Percentiles rank a stretch among this genome's conserved stretches.
phyloP scores from a whole-genome alignment of 1,284 basidiomycete genomes.

The Ustanciosporium gigantosporum region DNA sequence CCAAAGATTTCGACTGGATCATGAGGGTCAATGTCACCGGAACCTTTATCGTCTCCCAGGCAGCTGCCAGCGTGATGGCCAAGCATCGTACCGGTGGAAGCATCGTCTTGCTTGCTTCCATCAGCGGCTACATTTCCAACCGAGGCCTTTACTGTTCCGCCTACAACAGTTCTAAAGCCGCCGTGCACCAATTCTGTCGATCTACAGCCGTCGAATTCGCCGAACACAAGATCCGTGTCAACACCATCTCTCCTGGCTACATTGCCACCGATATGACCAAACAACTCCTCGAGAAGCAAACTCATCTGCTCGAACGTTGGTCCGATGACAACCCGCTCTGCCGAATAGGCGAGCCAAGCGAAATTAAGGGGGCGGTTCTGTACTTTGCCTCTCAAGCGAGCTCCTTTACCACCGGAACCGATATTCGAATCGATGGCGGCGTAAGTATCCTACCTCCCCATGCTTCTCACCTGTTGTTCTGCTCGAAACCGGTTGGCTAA shows the following conservation, averaged over 20 bases:
- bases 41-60: constrained; percentile 75
- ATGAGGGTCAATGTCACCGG: constrained; percentile 73
- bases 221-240: constrained; percentile 66
- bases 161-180: constrained; percentile 81
- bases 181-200: constrained; percentile 76
- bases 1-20: constrained; percentile 72
- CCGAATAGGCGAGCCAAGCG: constrained; percentile 73
- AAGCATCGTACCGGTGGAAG: constrained; percentile 73
- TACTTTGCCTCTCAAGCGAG: constrained; percentile 71
- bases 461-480: too few relatives aligned
- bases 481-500: too few relatives aligned
- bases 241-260: constrained; percentile 48
- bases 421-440: constrained; percentile 53
- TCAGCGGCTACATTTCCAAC: constrained; percentile 82
- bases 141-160: constrained; percentile 70
- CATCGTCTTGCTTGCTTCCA: constrained; percentile 79
- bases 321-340: constrained; percentile 74
- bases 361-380: constrained; percentile 72
- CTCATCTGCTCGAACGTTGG: constrained; percentile 72
- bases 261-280: constrained; percentile 71
- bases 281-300: constrained; percentile 72
- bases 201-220: constrained; percentile 82
- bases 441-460: too few relatives aligned
- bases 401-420: constrained; percentile 48
- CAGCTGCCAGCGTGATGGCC: constrained; percentile 73